Conservation (phyloP, 805 yeast genomes). For the Komagataella pseudopastoris region DNA sequence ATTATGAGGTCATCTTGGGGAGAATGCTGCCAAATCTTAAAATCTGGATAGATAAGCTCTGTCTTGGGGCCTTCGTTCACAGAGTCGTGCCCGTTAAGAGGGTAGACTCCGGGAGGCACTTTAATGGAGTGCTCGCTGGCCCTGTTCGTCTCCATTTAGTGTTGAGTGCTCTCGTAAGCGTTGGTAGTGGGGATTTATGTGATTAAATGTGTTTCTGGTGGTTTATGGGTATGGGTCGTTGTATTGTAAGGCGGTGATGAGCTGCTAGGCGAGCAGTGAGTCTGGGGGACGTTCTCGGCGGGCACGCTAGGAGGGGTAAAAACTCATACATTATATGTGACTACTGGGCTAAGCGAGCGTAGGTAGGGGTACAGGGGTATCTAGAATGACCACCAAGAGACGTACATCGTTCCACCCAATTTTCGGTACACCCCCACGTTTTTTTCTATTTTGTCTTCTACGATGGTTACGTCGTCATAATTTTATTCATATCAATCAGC, state of each 20-base stretch:
- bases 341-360: background rate
- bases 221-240: background rate
- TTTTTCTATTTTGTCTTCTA: background rate
- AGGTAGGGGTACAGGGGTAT: background rate
- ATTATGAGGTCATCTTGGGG: conserved; percentile 39
- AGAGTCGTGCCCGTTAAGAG: conserved; percentile 3
- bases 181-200: background rate
- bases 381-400: background rate
- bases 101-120: conserved; percentile 2
- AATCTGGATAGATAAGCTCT: conserved; percentile 44
- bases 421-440: background rate
- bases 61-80: background rate
- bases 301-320: background rate
- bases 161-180: background rate
- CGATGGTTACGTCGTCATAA: background rate
- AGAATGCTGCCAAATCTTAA: conserved; percentile 54
- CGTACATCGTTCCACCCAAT: background rate
- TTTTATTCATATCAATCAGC: background rate
- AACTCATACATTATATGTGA: background rate
- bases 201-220: background rate
- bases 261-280: background rate
- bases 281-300: background rate
- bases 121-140: background rate
- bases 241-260: background rate
- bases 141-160: background rate